These are phyloP conservation scores for Cunninghamia lanceolata DNA, from an alignment of 75 land plant genomes.

Conservation along the genomic window DNA sequence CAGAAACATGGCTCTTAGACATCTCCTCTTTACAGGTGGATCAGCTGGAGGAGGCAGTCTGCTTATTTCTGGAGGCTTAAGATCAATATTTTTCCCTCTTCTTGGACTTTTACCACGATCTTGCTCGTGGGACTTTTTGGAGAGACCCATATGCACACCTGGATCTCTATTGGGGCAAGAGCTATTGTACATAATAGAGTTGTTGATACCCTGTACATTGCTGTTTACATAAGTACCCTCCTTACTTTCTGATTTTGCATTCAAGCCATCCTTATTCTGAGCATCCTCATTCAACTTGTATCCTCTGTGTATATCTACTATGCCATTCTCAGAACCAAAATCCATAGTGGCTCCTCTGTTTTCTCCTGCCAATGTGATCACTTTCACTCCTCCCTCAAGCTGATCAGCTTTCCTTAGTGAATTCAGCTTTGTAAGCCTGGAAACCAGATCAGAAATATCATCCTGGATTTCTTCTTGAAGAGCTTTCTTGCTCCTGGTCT, in stretches of 20 bases:
- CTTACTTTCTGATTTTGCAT: constrained; percentile 15
- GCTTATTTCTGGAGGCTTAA: constrained; percentile 4
- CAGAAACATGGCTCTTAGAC: constrained; percentile 44
- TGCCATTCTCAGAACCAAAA: constrained; percentile 4
- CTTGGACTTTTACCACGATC: neutral
- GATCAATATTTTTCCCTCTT: neutral
- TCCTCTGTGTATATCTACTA: constrained; percentile 4
- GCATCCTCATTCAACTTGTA: constrained; percentile 3
- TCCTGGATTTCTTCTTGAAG: neutral
- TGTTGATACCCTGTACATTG: constrained; percentile 44
- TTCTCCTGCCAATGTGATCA: constrained; percentile 51
- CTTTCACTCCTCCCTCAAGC: neutral
- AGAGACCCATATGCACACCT: constrained; percentile 31
- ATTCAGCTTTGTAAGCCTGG: neutral
- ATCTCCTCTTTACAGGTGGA: constrained; percentile 43
- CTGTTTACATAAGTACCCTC: constrained; percentile 28
- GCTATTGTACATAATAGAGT: constrained; percentile 38
- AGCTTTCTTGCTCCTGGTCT: neutral
- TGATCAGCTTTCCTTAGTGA: neutral
- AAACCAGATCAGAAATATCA: neutral
- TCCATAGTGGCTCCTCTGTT: constrained; percentile 50
- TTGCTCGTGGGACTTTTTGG: neutral
- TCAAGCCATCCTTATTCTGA: constrained; percentile 11
- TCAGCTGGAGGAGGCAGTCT: constrained; percentile 20
- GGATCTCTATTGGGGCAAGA: constrained; percentile 30